These are phyloP conservation scores for Penicillium italicum DNA, from an alignment of 2,329 filamentous ascomycete species.

Conservation along the genomic window DNA sequence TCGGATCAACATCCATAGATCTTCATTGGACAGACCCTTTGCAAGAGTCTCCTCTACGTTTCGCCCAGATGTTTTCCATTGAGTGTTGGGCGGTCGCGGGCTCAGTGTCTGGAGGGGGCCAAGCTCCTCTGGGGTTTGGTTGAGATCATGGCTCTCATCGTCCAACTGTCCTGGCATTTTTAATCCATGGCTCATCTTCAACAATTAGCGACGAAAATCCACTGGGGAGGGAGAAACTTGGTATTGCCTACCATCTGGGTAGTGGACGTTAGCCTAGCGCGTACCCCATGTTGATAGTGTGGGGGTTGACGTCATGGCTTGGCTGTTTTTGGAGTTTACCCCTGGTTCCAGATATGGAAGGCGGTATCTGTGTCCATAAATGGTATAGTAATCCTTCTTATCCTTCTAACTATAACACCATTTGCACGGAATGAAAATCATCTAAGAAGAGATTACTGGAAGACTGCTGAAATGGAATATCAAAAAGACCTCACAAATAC, in stretches of 20 bases:
- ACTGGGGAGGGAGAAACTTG: slow-evolving; percentile 1
- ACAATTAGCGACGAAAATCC: background rate
- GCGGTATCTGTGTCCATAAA: background rate
- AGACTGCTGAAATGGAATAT: too few species aligned
- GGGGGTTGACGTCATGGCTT: slow-evolving; percentile 12
- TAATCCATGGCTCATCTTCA: slow-evolving; percentile 15
- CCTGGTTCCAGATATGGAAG: background rate
- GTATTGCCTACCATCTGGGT: background rate
- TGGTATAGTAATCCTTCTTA: background rate
- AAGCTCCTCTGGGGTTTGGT: slow-evolving; percentile 7
- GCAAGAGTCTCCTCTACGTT: slow-evolving; percentile 50
- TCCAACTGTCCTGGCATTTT: slow-evolving; percentile 9
- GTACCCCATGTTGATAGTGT: slow-evolving; percentile 1
- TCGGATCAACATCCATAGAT: slow-evolving; percentile 68
- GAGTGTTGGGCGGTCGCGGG: slow-evolving; percentile 5
- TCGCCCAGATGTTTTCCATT: slow-evolving; percentile 21
- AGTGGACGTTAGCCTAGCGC: background rate
- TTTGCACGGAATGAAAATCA: too few species aligned
- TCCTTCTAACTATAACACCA: background rate
- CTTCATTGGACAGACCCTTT: slow-evolving; percentile 66
- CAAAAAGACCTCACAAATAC: too few species aligned
- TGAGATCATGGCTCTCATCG: slow-evolving; percentile 5
- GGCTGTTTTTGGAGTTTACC: slow-evolving; percentile 1
- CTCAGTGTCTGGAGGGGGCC: slow-evolving; percentile 9
- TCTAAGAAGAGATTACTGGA: too few species aligned